Base-by-base conservation (phyloP, 1,284 basidiomycete species). In the Prillingera fragicola region DNA sequence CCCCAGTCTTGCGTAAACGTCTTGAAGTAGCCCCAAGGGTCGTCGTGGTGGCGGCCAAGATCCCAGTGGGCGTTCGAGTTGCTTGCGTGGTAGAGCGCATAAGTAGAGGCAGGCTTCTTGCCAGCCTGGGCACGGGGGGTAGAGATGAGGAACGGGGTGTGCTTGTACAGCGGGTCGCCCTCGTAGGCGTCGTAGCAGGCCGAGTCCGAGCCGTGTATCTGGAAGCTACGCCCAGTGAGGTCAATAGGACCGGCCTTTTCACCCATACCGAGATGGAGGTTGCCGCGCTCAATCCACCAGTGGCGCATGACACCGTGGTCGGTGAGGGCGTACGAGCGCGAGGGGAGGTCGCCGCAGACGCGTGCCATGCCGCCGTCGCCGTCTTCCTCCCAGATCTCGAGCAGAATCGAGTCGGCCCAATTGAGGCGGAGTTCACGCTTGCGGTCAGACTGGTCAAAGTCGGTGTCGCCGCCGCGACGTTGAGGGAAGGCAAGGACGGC, bases 121-220 rank as follows among this genome's bases (percentile, higher is more conserved):
- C 59, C 55, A 5, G 41, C 58, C 14, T 54, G 41, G 12, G 53
- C 41, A 23, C 47, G 49, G 4, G 64, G 63, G 1, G 60, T 36
- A 15, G 64, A 66, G 45, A 74, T 62, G 31, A 74, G 58, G 57
- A 69, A 73, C 0, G 72, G 72, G 0, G 71, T 72, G 48, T 74
- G 71, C 56, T 74, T 74, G 65, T 74, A 73, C 36, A 73, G 61
- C 38, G 73, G 72, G 46, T 73, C 72, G 14, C 67, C 59, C 26
- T 61, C 54, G 48, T 65, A 73, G 1, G 71, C 60, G 47, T 73
- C 71, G 57, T 74, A 73, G 27, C 60, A 58, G 1, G 71, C 71
- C 7, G 70, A 63, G 42, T 73, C 71, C 2, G 64, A 64, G 5
- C 67, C 68, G 25, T 59, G 55, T 27, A 71, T 53, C 35, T 55